Base-by-base conservation (phyloP, 805 yeast species). In the Spathaspora sp. region DNA sequence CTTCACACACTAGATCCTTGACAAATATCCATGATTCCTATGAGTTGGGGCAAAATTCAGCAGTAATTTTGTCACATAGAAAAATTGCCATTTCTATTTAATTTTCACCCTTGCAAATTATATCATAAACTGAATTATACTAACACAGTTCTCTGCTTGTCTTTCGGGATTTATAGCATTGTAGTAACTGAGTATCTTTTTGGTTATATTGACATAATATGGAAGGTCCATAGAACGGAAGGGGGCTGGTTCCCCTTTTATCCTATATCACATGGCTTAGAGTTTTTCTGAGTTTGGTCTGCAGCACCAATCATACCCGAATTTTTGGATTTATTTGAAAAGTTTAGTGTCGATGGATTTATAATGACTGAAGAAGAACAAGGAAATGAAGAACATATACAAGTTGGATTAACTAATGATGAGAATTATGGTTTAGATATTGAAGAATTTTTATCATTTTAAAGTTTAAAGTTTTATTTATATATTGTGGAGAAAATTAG, bases 41-140 rank as follows among this genome's bases (percentile, higher is more conserved):
- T 61, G 75, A 68, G 63, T 60, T 72, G 73, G 76, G 66, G 76
- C 77, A 73, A 70, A 71, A 72, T 72, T 72, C 77, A 65, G 77
- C 68, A 73, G 77, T 62, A 67, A 72, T 72, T 73, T 70, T 69
- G 74, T 47, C 47, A 17, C 20, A 42, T 28, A 23, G 16, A 42
- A 19, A 17, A 2, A 14, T 26, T 17, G 17, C 20, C 31, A 26
- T 26, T 18, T 6, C 31, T 39, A 19, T 35, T 19, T 35, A 20
- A 18, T 20, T 28, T 16, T 23, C 26, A 23, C 26, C 32, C 18
- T 17, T 42, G 9, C n/a, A 42, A 4, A 42, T 4, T 7, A 16
- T 28, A 45, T 7, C 40, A 14, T 9, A 35, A 11, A 7, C 40
- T 9, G 14, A 10, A 35, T 14, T 17, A 4, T 11, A 35, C 16